Conservation (phyloP, 208 protist species). For the Acanthamoeba royreba region DNA sequence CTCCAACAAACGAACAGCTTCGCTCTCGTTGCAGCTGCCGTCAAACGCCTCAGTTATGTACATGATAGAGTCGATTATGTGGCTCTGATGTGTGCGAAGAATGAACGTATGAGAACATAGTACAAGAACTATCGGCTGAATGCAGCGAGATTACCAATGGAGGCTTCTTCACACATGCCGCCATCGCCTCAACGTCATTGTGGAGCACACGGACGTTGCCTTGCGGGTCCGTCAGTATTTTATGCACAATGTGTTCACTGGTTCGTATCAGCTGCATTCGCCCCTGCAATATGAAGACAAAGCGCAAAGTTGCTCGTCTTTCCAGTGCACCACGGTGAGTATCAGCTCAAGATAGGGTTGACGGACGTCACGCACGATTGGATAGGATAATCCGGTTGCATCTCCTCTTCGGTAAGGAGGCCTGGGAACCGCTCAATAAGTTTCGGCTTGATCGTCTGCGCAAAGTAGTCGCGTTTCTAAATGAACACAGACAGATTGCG, state of each 20-base stretch:
- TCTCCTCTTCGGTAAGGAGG: background rate
- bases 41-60: too few species aligned
- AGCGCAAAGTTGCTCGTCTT: background rate
- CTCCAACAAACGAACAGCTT: background rate
- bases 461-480: background rate
- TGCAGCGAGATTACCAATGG: background rate
- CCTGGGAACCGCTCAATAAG: background rate
- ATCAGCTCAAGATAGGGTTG: background rate
- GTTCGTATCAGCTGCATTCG: background rate
- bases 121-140: too few species aligned
- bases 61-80: background rate
- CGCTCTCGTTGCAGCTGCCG: background rate
- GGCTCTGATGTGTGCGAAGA: background rate
- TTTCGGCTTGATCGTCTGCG: background rate
- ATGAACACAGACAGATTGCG: background rate
- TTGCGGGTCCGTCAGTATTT: background rate
- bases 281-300: background rate
- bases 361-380: background rate
- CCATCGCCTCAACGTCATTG: background rate
- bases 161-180: background rate
- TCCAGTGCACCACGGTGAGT: too few species aligned
- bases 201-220: background rate
- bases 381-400: background rate
- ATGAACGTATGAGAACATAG: background rate
- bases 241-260: background rate